Evolutionary conservation across 495 filamentous ascomycete genomes (phyloP).

Genomic region (Trypethelium eluteriae): DNA sequence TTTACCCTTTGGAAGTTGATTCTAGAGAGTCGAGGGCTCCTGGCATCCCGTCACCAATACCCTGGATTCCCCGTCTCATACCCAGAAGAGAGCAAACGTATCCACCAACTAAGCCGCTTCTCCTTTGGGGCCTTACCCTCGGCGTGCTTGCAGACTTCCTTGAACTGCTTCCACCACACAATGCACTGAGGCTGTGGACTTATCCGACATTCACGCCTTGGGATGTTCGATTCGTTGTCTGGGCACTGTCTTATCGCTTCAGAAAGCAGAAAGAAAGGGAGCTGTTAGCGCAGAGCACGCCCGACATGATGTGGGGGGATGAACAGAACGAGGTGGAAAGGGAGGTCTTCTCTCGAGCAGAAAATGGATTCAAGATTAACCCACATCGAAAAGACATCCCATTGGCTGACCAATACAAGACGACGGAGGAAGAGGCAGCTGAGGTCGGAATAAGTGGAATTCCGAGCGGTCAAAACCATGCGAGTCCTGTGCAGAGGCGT

Average conservation of each 20-base stretch:
- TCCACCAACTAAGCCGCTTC: constrained; percentile 42
- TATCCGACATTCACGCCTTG: constrained; percentile 66
- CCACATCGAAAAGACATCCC: constrained; percentile 2
- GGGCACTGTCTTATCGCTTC: constrained; percentile 53
- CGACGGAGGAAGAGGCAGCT: background rate
- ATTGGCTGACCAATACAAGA: background rate
- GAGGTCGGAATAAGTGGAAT: constrained; percentile 7
- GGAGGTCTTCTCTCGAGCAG: constrained; percentile 4
- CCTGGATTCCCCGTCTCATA: background rate
- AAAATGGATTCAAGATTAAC: background rate
- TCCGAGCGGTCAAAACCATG: background rate
- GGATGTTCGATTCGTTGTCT: constrained; percentile 55
- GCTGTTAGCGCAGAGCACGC: constrained; percentile 22
- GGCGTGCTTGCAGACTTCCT: constrained; percentile 67
- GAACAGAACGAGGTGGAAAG: constrained; percentile 7
- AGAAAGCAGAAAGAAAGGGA: constrained; percentile 50
- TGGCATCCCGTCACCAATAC: background rate
- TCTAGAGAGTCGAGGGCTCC: background rate
- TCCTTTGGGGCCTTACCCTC: constrained; percentile 71
- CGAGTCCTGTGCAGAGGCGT: background rate
- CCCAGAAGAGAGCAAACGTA: background rate
- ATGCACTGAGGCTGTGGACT: constrained; percentile 55
- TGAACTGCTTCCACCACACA: constrained; percentile 59
- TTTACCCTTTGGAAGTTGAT: background rate
- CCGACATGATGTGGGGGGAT: constrained; percentile 11